Base-by-base conservation (phyloP, 768 basidiomycete species). In the Suillus fuscotomentosus region DNA sequence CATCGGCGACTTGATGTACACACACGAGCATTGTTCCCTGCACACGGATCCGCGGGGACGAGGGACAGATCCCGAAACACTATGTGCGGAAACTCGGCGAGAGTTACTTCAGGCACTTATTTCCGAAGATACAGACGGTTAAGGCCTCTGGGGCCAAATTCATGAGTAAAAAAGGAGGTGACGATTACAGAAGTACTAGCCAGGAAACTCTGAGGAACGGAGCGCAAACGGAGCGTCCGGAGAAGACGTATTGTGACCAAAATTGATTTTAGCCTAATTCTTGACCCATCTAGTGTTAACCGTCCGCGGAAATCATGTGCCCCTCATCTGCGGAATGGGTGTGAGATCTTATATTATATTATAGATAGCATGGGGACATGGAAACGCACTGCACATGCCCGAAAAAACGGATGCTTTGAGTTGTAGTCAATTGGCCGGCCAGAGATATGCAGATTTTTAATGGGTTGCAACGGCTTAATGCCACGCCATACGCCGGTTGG, bases 251-350 rank as follows among this genome's bases (percentile, higher is more conserved):
- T 61, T 69, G 63, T 60, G 62, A 65, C 70, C 65, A 65, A 66
- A 68, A 72, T 65, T 65, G 71, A 74, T 68, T 59, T 59, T 69
- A 69, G 65, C 38, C 66, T 64, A 64, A 70, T 67, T 68, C 66
- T 74, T 60, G 66, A 75, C 68, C 71, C 57, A 71, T 62, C 68
- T 63, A 45, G 60, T 63, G 27, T 17, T 48, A 10, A 72, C 66
- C 24, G 61, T 74, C 73, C 73, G 73, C 73, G 73, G 73, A 73
- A 76, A 76, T 72, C 73, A 69, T 70, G 10, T 54, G 60, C 61
- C 43, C 31, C 39, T 67, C 63, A 60, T 68, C 67, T 73, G 70
- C 65, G 66, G 73, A 65, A 61, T 15, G 10, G 27, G 69, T 50
- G 63, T 63, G 69, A 70, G 73, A 75, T 74, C 74, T 63, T 38